phyloP scores from a whole-genome alignment of 768 basidiomycete genomes.

The Crucibulum laeve region DNA sequence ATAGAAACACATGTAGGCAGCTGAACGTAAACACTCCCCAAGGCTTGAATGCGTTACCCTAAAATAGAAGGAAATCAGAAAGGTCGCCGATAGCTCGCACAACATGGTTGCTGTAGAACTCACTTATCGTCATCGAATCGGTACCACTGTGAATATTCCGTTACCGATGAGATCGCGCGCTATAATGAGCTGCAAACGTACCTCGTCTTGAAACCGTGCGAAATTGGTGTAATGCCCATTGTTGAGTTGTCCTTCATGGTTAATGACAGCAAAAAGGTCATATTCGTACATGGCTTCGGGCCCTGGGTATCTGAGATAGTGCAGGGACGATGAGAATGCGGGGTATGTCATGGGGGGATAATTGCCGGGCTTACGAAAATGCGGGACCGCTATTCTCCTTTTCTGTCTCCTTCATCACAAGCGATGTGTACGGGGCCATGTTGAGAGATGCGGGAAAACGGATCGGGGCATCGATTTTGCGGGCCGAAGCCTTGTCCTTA shows the following conservation, averaged over 20 bases:
- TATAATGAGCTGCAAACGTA: slow-evolving; percentile 28
- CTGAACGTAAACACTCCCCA: slow-evolving; percentile 61
- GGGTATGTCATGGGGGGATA: neutral
- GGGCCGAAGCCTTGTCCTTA: slow-evolving; percentile 63
- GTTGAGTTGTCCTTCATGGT: slow-evolving; percentile 91
- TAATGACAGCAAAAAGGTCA: slow-evolving; percentile 89
- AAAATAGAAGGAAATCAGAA: slow-evolving; percentile 2
- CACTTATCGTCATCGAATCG: slow-evolving; percentile 94
- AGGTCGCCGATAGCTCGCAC: slow-evolving; percentile 3
- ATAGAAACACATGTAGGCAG: slow-evolving; percentile 95
- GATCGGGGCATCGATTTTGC: slow-evolving; percentile 82
- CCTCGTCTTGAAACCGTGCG: slow-evolving; percentile 81
- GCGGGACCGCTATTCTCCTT: slow-evolving; percentile 32
- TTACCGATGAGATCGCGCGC: slow-evolving; percentile 1
- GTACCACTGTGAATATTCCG: slow-evolving; percentile 63
- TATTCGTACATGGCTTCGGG: slow-evolving; percentile 79
- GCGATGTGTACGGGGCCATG: slow-evolving; percentile 84
- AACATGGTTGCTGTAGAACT: slow-evolving; percentile 17
- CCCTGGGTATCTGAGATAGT: slow-evolving; percentile 35
- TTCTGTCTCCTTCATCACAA: slow-evolving; percentile 46
- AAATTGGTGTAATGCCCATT: slow-evolving; percentile 94
- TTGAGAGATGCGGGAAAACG: slow-evolving; percentile 81
- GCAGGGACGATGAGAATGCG: neutral
- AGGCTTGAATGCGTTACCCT: slow-evolving; percentile 74
- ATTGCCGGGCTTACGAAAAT: slow-evolving; percentile 21